Evolutionary conservation across 2,329 filamentous ascomycete species (phyloP).

Genomic region (Paecilomyces sp.): DNA sequence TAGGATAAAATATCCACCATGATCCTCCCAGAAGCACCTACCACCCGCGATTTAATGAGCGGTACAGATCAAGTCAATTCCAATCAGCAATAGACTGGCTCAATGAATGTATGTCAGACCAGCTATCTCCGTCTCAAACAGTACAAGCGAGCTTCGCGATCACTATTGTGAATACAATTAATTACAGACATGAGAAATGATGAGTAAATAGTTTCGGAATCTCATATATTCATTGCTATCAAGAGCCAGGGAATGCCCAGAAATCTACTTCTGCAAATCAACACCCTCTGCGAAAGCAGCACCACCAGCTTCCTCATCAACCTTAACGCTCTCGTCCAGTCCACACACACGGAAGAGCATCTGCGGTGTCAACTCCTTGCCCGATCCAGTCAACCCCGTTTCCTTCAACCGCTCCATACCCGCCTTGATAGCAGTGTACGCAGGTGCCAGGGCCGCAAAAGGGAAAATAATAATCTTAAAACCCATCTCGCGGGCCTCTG

Average conservation of each 20-base stretch:
- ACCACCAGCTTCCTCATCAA: constrained; percentile 35
- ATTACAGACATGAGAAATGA: too few relatives aligned
- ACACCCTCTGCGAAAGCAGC: constrained; percentile 15
- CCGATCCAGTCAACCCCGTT: constrained; percentile 25
- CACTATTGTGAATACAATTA: too few relatives aligned
- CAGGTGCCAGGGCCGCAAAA: constrained; percentile 31
- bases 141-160: too few relatives aligned
- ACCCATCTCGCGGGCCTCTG: constrained; percentile 32
- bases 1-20: too few relatives aligned
- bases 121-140: too few relatives aligned
- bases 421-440: constrained; percentile 27
- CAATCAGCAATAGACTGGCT: too few relatives aligned
- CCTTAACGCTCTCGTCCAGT: constrained; percentile 31
- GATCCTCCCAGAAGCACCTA: too few relatives aligned
- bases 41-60: too few relatives aligned
- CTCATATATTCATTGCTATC: too few relatives aligned
- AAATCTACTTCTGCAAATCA: background rate
- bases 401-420: constrained; percentile 30
- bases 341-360: constrained; percentile 38
- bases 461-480: constrained; percentile 39
- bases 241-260: background rate
- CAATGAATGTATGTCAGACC: too few relatives aligned
- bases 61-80: too few relatives aligned
- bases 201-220: too few relatives aligned
- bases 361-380: constrained; percentile 26